Evolutionary conservation across 306 rosid species (phyloP).

Genomic region (Leucaena leucocephala): DNA sequence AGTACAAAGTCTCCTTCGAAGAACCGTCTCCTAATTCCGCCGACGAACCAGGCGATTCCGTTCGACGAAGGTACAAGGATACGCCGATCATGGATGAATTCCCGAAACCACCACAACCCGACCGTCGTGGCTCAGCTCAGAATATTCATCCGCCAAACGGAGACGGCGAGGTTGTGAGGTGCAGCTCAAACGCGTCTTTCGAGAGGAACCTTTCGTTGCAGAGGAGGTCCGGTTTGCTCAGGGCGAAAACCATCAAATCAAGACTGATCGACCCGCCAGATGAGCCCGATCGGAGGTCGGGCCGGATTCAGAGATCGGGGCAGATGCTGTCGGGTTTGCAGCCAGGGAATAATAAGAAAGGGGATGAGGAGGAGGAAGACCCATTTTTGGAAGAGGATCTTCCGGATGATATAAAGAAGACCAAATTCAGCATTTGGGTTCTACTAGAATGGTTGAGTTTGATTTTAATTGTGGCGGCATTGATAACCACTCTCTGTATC

Average conservation of each 20-base stretch:
- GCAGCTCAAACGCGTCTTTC: slow-evolving; percentile 71
- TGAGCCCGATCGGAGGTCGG: slow-evolving; percentile 50
- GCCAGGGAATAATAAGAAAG: slow-evolving; percentile 33
- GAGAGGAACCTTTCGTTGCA: slow-evolving; percentile 62
- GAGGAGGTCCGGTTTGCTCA: slow-evolving; percentile 50
- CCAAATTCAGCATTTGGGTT: slow-evolving; percentile 41
- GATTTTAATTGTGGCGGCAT: slow-evolving; percentile 48
- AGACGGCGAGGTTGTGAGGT: slow-evolving; percentile 63
- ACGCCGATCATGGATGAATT: slow-evolving; percentile 30
- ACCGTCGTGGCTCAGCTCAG: slow-evolving; percentile 13
- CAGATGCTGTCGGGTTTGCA: slow-evolving; percentile 58
- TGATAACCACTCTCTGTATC: slow-evolving; percentile 47
- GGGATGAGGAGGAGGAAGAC: slow-evolving; percentile 71
- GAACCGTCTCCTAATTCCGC: slow-evolving; percentile 27
- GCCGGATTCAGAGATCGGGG: slow-evolving; percentile 53
- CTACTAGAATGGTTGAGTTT: slow-evolving; percentile 75
- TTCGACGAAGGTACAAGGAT: slow-evolving; percentile 55
- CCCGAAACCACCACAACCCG: slow-evolving; percentile 42
- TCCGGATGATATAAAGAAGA: slow-evolving; percentile 49
- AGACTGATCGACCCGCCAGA: slow-evolving; percentile 84
- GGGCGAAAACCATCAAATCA: slow-evolving; percentile 58
- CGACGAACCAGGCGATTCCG: slow-evolving; percentile 38
- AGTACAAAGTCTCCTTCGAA: slow-evolving; percentile 68
- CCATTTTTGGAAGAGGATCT: slow-evolving; percentile 69
- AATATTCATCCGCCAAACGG: neutral